Base-by-base conservation (phyloP, 164 flowering plant genomes). In the Annona squamosa region DNA sequence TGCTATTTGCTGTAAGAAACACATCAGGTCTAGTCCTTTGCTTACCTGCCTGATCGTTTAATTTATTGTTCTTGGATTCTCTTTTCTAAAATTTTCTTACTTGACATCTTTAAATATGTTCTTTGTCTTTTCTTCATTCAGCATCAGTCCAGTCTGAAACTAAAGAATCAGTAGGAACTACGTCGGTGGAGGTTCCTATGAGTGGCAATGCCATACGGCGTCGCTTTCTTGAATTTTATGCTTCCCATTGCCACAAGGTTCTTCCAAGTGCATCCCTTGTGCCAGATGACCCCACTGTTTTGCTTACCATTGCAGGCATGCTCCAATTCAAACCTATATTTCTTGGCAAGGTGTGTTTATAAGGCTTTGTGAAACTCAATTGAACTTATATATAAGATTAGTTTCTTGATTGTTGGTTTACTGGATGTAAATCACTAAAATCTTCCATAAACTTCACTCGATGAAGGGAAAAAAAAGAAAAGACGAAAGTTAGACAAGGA, bases 231-330 rank as follows among this genome's bases (percentile, higher is more conserved):
- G 85, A 92, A 46, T 94, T 92, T 74, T 94, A 91, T 88, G 95
- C 99, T 77, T 83, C 97, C 47, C 90, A 89, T 69, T 92, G 93
- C 71, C 99, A 92, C 82, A 87, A 85, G 71, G 69, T 94, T 66
- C 95, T 92, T 81, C 97, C 99, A 71, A 94, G 97, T 82, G 73
- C 97, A 68, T 92, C 99, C 61, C 97, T 94, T 71, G 97, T 92
- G 70, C 97, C 99, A n/a, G 97, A 92, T 74, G 99, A 94, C 81
- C 99, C 99, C 42, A 94, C 97, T 4, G 97, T 94, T 75, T 79
- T 94, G 65, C 81, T 94, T 73, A 94, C 99, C 47, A 92, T 95
- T 72, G 99, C 98, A 4, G 98, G 99, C 70, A 95, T 95, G 99
- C 97, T 92, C 82, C 98, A 90, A 76, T 95, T 95, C 82, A 95